phyloP scores from a whole-genome alignment of 2,329 filamentous ascomycete species.

The Plenodomus biglobosus region DNA sequence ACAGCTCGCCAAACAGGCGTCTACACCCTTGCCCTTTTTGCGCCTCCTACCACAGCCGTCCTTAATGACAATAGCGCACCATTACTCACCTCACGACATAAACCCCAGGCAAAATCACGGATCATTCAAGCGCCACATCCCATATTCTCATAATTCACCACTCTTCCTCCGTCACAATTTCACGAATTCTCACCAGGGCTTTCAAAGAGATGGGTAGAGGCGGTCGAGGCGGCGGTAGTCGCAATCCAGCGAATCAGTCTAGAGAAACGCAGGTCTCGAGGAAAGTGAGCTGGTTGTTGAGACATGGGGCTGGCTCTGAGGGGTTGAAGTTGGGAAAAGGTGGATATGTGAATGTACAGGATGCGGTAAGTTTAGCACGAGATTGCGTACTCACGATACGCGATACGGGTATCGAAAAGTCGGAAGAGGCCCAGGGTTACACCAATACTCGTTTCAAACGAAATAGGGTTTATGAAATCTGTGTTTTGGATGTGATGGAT shows the following conservation, averaged over 20 bases:
- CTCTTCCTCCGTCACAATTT: slow-evolving; percentile 21
- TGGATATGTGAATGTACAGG: slow-evolving; percentile 62
- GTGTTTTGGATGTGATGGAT: background rate
- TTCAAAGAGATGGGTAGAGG: slow-evolving; percentile 29
- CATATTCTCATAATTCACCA: background rate
- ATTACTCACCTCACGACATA: slow-evolving; percentile 14
- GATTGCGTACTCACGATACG: no score
- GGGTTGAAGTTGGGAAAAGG: slow-evolving; percentile 59
- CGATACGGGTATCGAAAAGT: no score
- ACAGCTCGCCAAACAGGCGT: slow-evolving; percentile 3
- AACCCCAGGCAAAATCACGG: background rate
- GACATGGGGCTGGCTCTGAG: slow-evolving; percentile 64
- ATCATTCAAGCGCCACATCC: background rate
- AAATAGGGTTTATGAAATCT: no score
- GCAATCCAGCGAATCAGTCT: slow-evolving; percentile 42
- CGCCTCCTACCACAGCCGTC: slow-evolving; percentile 4
- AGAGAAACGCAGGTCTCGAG: slow-evolving; percentile 52
- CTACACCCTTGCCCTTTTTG: slow-evolving; percentile 7
- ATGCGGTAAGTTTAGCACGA: slow-evolving; percentile 53
- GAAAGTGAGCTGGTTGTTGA: slow-evolving; percentile 57
- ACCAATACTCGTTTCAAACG: no score
- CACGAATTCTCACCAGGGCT: slow-evolving; percentile 13
- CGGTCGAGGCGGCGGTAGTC: slow-evolving; percentile 40
- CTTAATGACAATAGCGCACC: background rate
- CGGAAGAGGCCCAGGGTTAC: no score